Percentiles rank a stretch among this genome's conserved stretches.
phyloP scores from a whole-genome alignment of 2,329 filamentous ascomycete genomes.

The Talaromyces sp. region DNA sequence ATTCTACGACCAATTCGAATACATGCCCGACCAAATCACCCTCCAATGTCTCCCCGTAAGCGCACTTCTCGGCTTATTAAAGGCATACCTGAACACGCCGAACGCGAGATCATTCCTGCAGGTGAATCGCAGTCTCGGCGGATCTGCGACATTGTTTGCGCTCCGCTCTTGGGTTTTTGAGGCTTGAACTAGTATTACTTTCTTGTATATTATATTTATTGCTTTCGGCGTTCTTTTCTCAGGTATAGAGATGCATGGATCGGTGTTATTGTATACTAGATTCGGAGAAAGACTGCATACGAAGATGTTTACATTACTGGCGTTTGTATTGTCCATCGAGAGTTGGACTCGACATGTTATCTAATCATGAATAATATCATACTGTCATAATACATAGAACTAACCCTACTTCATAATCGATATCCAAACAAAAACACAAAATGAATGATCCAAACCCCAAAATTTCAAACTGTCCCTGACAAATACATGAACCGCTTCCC shows the following conservation, averaged over 20 bases:
- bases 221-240: not conserved
- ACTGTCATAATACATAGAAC: not conserved
- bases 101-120: slow-evolving; percentile 9
- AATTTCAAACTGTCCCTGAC: too few species aligned
- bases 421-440: not conserved
- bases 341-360: not conserved
- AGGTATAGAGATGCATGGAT: not conserved
- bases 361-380: not conserved
- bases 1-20: slow-evolving; percentile 16
- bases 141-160: slow-evolving; percentile 15
- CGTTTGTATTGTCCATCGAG: not conserved
- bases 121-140: slow-evolving; percentile 17
- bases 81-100: slow-evolving; percentile 11
- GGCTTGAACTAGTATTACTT: not conserved
- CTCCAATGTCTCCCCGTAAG: slow-evolving; percentile 4
- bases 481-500: not conserved
- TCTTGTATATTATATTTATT: not conserved
- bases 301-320: too few species aligned
- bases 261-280: not conserved
- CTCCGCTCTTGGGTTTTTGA: slow-evolving; percentile 15
- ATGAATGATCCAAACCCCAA: not conserved
- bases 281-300: not conserved
- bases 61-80: slow-evolving; percentile 8
- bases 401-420: not conserved
- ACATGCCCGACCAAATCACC: slow-evolving; percentile 12